A percentile compares a stretch with the other conserved stretches of the same genome.
These are phyloP conservation scores for Saitozyma podzolica DNA, from an alignment of 768 basidiomycete species.

Conservation along the genomic window DNA sequence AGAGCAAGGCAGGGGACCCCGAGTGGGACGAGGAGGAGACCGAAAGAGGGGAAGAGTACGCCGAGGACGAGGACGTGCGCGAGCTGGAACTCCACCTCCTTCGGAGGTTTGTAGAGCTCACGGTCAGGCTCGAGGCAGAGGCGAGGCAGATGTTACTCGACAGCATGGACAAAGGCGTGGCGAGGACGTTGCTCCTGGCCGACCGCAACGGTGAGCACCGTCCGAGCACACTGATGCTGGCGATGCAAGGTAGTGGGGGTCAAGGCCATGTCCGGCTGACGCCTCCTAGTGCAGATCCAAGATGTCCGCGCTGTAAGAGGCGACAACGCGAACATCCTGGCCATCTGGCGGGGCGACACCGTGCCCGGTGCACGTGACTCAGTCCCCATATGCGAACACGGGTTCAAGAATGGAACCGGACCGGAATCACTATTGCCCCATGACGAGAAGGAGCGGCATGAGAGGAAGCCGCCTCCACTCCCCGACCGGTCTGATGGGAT, in stretches of 20 bases:
- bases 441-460: no score
- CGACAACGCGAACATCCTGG: constrained; percentile 27
- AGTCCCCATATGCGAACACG: no score
- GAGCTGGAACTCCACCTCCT: constrained; percentile 29
- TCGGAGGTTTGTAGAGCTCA: constrained; percentile 24
- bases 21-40: not conserved
- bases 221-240: not conserved
- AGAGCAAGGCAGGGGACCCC: not conserved
- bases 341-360: constrained; percentile 31
- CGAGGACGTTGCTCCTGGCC: constrained; percentile 45
- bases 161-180: constrained; percentile 41
- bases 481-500: no score
- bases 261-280: constrained; percentile 1
- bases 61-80: constrained; percentile 10
- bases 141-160: constrained; percentile 44
- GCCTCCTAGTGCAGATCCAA: constrained; percentile 38
- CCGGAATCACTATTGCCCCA: no score
- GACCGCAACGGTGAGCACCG: constrained; percentile 44
- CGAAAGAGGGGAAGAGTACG: constrained; percentile 8
- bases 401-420: no score
- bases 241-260: not conserved
- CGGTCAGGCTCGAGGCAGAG: constrained; percentile 43
- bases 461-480: no score
- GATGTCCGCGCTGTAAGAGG: constrained; percentile 41
- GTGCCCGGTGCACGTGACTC: no score